Base-by-base conservation (phyloP, 768 basidiomycete species). In the Russula earlei region DNA sequence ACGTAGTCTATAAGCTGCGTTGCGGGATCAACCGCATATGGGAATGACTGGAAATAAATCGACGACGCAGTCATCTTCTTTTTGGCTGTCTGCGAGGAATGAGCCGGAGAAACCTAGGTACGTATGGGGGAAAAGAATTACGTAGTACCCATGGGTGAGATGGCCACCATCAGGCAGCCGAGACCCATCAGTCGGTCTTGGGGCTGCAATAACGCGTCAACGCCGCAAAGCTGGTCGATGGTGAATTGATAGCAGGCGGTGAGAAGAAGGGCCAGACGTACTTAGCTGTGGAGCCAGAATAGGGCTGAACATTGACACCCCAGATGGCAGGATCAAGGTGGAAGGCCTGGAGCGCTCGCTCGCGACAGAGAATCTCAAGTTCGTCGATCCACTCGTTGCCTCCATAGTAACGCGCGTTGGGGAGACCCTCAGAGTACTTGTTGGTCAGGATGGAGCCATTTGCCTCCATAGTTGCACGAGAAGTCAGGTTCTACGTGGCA, bases 61-160 rank as follows among this genome's bases (percentile, higher is more conserved):
- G 96, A 98, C 22, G 95, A 98, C 34, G 96, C 91, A 33, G 96
- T 97, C 85, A 99, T 98, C 75, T 99, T 98, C 79, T 97, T 96
- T 77, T 98, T 98, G 57, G 92, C 91, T 54, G 92, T 95, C 88
- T 91, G 64, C 25, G 17, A 14, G 41, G 48, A 37, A 20, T 52
- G 19, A 50, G 52, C 33, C 15, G n/a, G 25, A 12, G 41, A 54
- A 45, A 53, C 49, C 27, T 22, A 42, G 55, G 47, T 36, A 45
- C 33, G 40, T 6, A 44, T 25, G 38, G n/a, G n/a, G n/a, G n/a
- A 45, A 51, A 5, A 4, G 9, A 75, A 83, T 63, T 66, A 89
- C 87, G 73, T 94, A 99, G 77, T 95, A 95, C 29, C 95, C 95
- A 68, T 97, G 95, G 33, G 93, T 97, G 64, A 96, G 81, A 71